A percentile compares a stretch with the other conserved stretches of the same genome.
Conservation (phyloP, 1,284 basidiomycete species). For the Athelia sp. region DNA sequence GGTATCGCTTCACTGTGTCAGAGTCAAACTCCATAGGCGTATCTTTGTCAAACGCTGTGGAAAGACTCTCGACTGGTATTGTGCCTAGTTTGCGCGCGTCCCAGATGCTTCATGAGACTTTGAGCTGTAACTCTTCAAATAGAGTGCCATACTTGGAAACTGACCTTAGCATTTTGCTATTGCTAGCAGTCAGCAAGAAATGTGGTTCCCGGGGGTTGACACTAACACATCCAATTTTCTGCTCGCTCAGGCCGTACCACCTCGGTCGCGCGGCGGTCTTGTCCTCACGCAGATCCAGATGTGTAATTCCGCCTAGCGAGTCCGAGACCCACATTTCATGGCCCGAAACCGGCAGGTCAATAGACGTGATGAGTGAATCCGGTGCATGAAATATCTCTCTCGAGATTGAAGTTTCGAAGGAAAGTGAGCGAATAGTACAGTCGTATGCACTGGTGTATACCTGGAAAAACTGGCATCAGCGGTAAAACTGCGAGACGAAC, state of each 20-base stretch:
- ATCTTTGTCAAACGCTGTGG: slow-evolving; percentile 15
- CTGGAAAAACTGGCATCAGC: slow-evolving; percentile 27
- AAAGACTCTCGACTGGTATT: slow-evolving; percentile 28
- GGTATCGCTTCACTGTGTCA: slow-evolving; percentile 42
- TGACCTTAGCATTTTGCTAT: slow-evolving; percentile 63
- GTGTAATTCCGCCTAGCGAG: slow-evolving; percentile 58
- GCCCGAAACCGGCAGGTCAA: slow-evolving; percentile 62
- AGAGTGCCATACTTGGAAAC: slow-evolving; percentile 10
- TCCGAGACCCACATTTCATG: slow-evolving; percentile 81
- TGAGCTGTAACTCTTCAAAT: neutral
- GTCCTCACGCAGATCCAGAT: slow-evolving; percentile 65
- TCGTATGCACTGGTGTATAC: slow-evolving; percentile 77
- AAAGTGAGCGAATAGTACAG: slow-evolving; percentile 65
- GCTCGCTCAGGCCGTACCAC: slow-evolving; percentile 60
- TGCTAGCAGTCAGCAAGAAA: slow-evolving; percentile 68
- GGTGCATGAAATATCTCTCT: slow-evolving; percentile 60
- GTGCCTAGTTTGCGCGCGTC: slow-evolving; percentile 59
- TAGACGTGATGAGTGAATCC: slow-evolving; percentile 54
- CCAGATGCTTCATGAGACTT: slow-evolving; percentile 55
- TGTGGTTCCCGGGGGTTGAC: slow-evolving; percentile 66
- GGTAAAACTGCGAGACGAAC: slow-evolving; percentile 2
- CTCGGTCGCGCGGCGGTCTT: slow-evolving; percentile 39
- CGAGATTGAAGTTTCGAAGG: slow-evolving; percentile 64
- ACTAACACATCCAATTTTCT: slow-evolving; percentile 74
- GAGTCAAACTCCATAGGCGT: slow-evolving; percentile 41